Evolutionary conservation across 345 rosid genomes (phyloP).

Genomic region (Iberis pinnata): DNA sequence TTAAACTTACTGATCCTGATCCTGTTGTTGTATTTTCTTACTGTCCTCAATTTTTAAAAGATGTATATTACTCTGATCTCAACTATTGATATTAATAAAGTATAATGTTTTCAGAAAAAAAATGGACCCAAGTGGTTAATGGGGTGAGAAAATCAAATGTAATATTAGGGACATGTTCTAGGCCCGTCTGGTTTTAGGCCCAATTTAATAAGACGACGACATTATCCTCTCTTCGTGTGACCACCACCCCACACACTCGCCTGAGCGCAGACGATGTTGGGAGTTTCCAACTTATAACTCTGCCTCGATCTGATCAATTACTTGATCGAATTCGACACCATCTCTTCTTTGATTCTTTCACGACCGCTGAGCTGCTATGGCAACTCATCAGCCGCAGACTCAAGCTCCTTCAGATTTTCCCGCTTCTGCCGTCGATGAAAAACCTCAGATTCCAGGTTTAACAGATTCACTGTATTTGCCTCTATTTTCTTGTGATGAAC

Average conservation of each 20-base stretch:
- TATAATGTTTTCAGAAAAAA: too few relatives aligned
- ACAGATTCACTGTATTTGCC: too few relatives aligned
- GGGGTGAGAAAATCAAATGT: too few relatives aligned
- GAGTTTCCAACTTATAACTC: not conserved
- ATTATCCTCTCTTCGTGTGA: constrained; percentile 7
- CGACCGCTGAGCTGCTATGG: constrained; percentile 31
- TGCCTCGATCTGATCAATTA: constrained; percentile 23
- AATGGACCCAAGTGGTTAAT: too few relatives aligned
- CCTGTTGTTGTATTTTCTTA: too few relatives aligned
- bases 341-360: not conserved
- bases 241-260: not conserved
- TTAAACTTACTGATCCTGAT: too few relatives aligned
- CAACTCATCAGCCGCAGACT: constrained; percentile 28
- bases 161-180: not conserved
- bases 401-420: constrained; percentile 24
- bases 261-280: not conserved
- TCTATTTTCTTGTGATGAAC: not conserved
- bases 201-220: not conserved
- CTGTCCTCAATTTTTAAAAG: too few relatives aligned
- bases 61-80: too few relatives aligned
- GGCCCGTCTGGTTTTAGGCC: not conserved
- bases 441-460: constrained; percentile 22
- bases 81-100: too few relatives aligned
- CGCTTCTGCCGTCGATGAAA: constrained; percentile 11
- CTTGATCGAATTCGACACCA: not conserved